Conservation (phyloP, 805 yeast genomes). For the Spathaspora arborariae region DNA sequence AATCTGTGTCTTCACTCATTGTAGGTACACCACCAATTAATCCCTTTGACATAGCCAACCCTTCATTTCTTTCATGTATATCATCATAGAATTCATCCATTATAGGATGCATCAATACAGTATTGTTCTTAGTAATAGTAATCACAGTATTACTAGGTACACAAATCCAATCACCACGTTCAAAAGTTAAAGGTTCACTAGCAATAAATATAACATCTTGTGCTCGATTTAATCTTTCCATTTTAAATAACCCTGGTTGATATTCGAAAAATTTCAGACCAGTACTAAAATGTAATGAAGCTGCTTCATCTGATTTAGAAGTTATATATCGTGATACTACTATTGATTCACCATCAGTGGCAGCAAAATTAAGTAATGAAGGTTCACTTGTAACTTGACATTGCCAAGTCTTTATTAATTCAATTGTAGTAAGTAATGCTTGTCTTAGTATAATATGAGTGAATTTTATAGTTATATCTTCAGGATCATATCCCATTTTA, state of each 20-base stretch:
- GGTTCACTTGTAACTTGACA: conserved; percentile 60
- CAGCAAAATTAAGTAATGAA: conserved; percentile 86
- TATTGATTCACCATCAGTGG: conserved; percentile 85
- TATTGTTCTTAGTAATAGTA: conserved; percentile 72
- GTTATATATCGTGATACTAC: conserved; percentile 87
- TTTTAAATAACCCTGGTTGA: conserved; percentile 85
- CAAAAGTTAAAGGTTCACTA: conserved; percentile 94
- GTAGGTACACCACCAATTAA: conserved; percentile 88
- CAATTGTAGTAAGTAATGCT: conserved; percentile 73
- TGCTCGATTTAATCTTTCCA: conserved; percentile 90
- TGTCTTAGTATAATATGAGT: conserved; percentile 57
- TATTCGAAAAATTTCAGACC: conserved; percentile 90
- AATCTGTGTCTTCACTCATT: conserved; percentile 25
- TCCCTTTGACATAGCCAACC: conserved; percentile 86
- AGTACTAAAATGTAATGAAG: conserved; percentile 89
- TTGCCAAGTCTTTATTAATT: conserved; percentile 76
- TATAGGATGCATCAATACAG: conserved; percentile 87
- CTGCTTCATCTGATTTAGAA: conserved; percentile 90
- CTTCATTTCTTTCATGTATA: conserved; percentile 67
- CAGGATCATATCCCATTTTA: conserved; percentile 74
- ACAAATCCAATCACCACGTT: conserved; percentile 95
- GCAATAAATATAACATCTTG: conserved; percentile 97
- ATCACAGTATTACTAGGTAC: conserved; percentile 89
- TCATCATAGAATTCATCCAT: conserved; percentile 81
- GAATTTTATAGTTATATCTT: conserved; percentile 25